Evolutionary conservation across 73 alveolate genomes (phyloP), one percentile per base, ranked within the genome.

Genomic region (Durusdinium trenchii): DNA sequence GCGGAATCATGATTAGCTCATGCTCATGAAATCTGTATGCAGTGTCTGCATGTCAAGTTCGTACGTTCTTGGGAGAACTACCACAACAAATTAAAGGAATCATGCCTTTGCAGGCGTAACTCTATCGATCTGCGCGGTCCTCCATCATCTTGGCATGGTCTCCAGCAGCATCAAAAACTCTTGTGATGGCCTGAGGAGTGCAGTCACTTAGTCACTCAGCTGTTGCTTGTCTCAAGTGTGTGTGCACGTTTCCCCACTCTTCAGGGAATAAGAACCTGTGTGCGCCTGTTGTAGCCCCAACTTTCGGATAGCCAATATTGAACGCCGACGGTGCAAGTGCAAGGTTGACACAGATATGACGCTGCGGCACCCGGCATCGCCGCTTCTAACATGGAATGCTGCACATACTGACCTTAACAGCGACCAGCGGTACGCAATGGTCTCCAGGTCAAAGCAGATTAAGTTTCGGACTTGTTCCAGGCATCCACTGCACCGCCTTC

Each of bases 61-160:
- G 18, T 60, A 32, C 0, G 73, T 60, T 23, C 0, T 60, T 60
- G 18, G 3, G 73, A 60, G 73, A 23, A 23, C 18, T 60, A 23
- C 30, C 73, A 1, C 30, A 60, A 23, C 18, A 2, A 32, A 1
- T 60, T 60, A 32, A 60, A 60, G 30, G n/a, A 60, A 60, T 1
- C 73, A 0, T 60, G 73, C 30, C 6, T 60, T 60, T 60, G 73
- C 73, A 60, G 30, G 18, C 73, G 18, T 32, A 60, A 23, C 73
- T 60, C 73, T 32, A 1, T 10, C 4, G 32, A 62, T 10, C 61
- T 47, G 36, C 42, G 40, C 86, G 1, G 60, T 3, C 97, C 97
- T 91, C 97, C 97, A 91, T 91, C 97, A 91, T 91, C 87, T 91
- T 91, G 1, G 97, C 97, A 48, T 91, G 97, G 60, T 91, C 97